A percentile compares a stretch with the other conserved stretches of the same genome.
These are phyloP conservation scores for Poa annua DNA, from an alignment of 176 grass and related monocot species.

Conservation along the genomic window DNA sequence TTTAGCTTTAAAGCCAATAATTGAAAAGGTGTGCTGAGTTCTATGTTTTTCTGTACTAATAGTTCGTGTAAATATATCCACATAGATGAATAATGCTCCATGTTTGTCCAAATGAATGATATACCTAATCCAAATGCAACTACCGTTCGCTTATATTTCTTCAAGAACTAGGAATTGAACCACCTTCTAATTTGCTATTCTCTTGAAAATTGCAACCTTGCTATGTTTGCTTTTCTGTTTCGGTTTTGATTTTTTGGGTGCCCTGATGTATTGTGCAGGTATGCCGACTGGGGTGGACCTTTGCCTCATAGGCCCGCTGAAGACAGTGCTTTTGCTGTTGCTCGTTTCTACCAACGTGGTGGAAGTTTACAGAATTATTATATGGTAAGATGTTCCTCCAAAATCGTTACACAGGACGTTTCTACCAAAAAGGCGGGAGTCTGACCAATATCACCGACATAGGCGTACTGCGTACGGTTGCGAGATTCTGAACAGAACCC, in stretches of 20 bases:
- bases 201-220: conserved; percentile 8
- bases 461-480: neutral
- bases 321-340: conserved; percentile 95
- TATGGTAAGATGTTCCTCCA: conserved; percentile 67
- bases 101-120: conserved; percentile 25
- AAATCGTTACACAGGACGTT: neutral
- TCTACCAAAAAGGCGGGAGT: too few species aligned
- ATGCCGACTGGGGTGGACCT: conserved; percentile 73
- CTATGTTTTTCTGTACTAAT: neutral
- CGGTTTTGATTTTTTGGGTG: neutral
- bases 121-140: neutral
- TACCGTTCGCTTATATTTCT: conserved; percentile 27
- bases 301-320: conserved; percentile 81
- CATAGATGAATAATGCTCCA: neutral
- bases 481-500: conserved; percentile 2
- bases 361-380: conserved; percentile 99
- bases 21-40: neutral
- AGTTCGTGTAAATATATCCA: neutral
- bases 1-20: conserved; percentile 11
- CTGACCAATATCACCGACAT: neutral
- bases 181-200: neutral
- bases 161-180: conserved; percentile 1
- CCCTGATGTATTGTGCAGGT: conserved; percentile 55
- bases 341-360: conserved; percentile 94
- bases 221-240: neutral